Evolutionary conservation across 164 flowering plant species (phyloP), one percentile per base, ranked within the genome.

Genomic region (Berberis thunbergii): DNA sequence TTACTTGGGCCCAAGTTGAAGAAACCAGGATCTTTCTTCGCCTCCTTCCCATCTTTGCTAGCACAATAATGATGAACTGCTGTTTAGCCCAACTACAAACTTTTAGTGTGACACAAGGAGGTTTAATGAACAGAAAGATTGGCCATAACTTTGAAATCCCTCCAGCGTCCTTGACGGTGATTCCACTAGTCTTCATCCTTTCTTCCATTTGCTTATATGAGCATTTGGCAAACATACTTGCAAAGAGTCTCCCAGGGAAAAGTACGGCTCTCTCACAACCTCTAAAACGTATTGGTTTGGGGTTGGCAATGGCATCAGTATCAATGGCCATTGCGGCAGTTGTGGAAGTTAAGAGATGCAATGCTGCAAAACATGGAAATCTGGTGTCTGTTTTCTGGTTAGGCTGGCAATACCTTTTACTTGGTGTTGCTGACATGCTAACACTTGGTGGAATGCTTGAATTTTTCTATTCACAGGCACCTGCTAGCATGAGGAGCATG

Each of bases 81-180:
- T 75, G 78, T 49, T 41, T 75, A 11, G 78, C 81, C 2, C 81
- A 78, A 46, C 64, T 74, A 4, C 71, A 72, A 60, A 74, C 80
- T 41, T 74, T 77, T 59, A 65, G 69, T 8, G 63, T 77, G 1
- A 65, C 67, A 8, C 80, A 77, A 72, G 78, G 74, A 42, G 6
- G 45, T 1, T 64, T 63, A 11, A 75, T 75, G 78, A 71, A 75
- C 62, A 65, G 58, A 13, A 57, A 49, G 46, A 53, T 75, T 6
- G 11, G 64, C 46, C 54, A 54, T 1, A 41, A 61, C 43, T 74
- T 77, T 60, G 43, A 68, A 41, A 45, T 77, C 5, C 80, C 78
- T 0, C 64, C 81, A 0, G 74, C 76, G 2, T 72, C 78, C 1
- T 49, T 78, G 10, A 50, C 70, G 7, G 57, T 72, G 43, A 41